Percentiles rank a stretch among this genome's conserved stretches.
These are phyloP conservation scores for Penicillium dipodomyicola DNA, from an alignment of 495 filamentous ascomycete genomes.

Conservation along the genomic window DNA sequence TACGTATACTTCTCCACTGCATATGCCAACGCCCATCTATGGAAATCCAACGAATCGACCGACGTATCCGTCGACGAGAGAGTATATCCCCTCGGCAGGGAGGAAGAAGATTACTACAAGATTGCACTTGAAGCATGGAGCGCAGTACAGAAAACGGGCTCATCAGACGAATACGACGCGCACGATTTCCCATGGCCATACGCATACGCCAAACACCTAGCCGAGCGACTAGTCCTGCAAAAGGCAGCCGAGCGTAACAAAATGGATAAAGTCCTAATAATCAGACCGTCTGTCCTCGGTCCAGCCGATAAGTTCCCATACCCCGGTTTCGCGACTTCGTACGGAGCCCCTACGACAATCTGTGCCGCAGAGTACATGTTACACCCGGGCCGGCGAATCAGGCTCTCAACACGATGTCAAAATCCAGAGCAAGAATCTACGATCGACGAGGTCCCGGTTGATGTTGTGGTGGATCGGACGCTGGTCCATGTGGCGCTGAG, in stretches of 20 bases:
- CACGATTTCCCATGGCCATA: constrained; percentile 32
- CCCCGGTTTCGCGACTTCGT: constrained; percentile 22
- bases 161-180: constrained; percentile 25
- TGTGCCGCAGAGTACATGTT: constrained; percentile 27
- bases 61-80: constrained; percentile 23
- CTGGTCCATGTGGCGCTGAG: constrained; percentile 27
- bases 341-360: constrained; percentile 22
- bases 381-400: constrained; percentile 25
- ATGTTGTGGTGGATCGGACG: constrained; percentile 32
- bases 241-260: constrained; percentile 21
- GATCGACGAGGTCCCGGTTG: constrained; percentile 36
- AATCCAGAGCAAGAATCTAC: constrained; percentile 27
- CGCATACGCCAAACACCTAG: constrained; percentile 27
- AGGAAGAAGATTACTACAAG: constrained; percentile 12
- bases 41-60: constrained; percentile 18
- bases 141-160: constrained; percentile 19
- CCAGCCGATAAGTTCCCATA: constrained; percentile 26
- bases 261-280: constrained; percentile 26
- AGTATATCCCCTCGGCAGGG: constrained; percentile 20
- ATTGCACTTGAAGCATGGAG: constrained; percentile 21
- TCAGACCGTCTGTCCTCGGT: constrained; percentile 27
- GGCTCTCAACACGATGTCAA: constrained; percentile 15
- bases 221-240: constrained; percentile 21
- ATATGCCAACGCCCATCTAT: constrained; percentile 26
- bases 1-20: constrained; percentile 27